phyloP scores from a whole-genome alignment of 352 stramenopile species.

The Globisporangium spinosum region DNA sequence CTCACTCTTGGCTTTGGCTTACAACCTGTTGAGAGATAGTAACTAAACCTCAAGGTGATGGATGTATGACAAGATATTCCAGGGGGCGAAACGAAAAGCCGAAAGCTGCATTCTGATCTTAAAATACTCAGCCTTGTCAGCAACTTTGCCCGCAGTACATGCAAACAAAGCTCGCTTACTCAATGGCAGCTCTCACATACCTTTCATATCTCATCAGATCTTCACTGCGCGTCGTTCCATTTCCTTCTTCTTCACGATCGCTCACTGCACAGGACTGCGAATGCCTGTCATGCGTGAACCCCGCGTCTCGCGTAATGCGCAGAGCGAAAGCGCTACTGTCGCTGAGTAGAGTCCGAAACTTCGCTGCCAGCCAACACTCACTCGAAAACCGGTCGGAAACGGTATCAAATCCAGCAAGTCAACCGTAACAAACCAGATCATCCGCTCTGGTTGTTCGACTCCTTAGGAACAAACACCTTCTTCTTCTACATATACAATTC shows the following conservation, averaged over 20 bases:
- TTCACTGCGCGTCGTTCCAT: background rate
- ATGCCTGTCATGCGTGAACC: background rate
- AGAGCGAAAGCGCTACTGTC: background rate
- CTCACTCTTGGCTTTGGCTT: background rate
- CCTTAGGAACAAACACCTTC: conserved; percentile 65
- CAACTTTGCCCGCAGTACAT: background rate
- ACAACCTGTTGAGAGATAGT: background rate
- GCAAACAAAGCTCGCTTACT: background rate
- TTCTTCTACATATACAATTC: conserved; percentile 36
- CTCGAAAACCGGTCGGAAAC: background rate
- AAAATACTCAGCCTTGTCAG: conserved; percentile 4
- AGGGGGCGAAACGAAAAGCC: conserved; percentile 1
- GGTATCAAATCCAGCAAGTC: background rate
- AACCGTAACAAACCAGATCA: background rate
- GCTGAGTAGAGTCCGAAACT: background rate
- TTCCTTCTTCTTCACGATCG: background rate
- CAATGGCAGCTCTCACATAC: background rate
- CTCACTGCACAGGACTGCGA: background rate
- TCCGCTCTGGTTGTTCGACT: conserved; percentile 20
- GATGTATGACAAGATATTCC: background rate
- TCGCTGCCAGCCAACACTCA: background rate
- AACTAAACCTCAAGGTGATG: background rate
- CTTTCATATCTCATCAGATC: background rate
- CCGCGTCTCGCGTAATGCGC: background rate
- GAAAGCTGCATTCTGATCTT: conserved; percentile 1